Evolutionary conservation across 2,329 filamentous ascomycete species (phyloP).

Genomic region (Didymella pinodella): DNA sequence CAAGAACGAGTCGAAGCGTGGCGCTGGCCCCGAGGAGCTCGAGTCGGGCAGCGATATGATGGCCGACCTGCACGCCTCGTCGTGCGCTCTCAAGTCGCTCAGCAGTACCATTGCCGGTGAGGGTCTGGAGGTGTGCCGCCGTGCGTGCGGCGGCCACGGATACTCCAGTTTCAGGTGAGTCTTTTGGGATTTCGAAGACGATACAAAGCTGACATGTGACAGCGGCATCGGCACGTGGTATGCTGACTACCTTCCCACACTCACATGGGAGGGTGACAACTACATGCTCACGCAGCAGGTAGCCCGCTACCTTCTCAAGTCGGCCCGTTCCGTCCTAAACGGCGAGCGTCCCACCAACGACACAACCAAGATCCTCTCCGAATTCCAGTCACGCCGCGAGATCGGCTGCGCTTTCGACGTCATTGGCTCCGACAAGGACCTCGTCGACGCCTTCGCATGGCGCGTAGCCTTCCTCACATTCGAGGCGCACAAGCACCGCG

Average conservation of each 20-base stretch:
- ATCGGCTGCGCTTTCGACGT: constrained; percentile 78
- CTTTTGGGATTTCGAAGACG: neutral
- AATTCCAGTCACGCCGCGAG: constrained; percentile 71
- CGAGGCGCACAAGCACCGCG: constrained; percentile 76
- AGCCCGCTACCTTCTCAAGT: constrained; percentile 77
- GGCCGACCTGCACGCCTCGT: constrained; percentile 78
- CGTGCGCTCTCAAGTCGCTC: constrained; percentile 77
- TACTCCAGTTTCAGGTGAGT: constrained; percentile 70
- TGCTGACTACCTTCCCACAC: constrained; percentile 75
- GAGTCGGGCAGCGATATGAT: constrained; percentile 71
- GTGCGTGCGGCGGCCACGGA: constrained; percentile 79
- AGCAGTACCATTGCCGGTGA: constrained; percentile 76
- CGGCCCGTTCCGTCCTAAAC: constrained; percentile 72
- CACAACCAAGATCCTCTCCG: constrained; percentile 70
- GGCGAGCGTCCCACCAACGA: constrained; percentile 72
- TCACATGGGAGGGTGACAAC: constrained; percentile 80
- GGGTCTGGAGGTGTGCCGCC: constrained; percentile 76
- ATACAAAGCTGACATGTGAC: constrained; percentile 23
- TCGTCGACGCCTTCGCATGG: constrained; percentile 79
- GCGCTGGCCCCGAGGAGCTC: constrained; percentile 72
- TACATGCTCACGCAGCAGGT: constrained; percentile 86
- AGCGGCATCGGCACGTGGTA: constrained; percentile 78
- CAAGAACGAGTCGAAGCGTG: constrained; percentile 51
- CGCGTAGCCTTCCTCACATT: constrained; percentile 77
- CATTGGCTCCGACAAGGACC: constrained; percentile 72